Percentiles rank a stretch among this genome's conserved stretches.
Conservation (phyloP, 176 grass and related monocot species). For the Hsuehochloa calcarea region DNA sequence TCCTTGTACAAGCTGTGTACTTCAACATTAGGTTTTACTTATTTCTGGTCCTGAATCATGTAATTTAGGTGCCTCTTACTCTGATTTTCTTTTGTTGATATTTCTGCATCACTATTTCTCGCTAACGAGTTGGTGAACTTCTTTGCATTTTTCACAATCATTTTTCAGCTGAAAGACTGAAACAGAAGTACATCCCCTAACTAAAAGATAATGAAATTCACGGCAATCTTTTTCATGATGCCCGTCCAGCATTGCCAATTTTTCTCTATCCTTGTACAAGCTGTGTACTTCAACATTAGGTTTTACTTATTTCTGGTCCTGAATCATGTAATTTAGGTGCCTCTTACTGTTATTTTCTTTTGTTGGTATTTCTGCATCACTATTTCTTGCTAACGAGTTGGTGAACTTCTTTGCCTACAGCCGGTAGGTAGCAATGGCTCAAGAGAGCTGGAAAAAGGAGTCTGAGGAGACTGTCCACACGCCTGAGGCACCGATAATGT, state of each 20-base stretch:
- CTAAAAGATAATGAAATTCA: background rate
- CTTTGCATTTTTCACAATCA: background rate
- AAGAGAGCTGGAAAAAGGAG: slow-evolving; percentile 87
- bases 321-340: background rate
- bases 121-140: background rate
- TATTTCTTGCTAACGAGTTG: background rate
- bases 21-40: background rate
- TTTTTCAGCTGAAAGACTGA: background rate
- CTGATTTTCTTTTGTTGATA: background rate
- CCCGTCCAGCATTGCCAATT: background rate
- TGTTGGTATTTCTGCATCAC: background rate
- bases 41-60: background rate
- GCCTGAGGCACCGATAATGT: slow-evolving; percentile 57
- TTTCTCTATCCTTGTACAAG: background rate
- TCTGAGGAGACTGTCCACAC: slow-evolving; percentile 55
- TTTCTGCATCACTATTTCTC: background rate
- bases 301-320: background rate
- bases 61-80: background rate
- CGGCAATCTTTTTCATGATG: background rate
- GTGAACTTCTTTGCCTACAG: slow-evolving; percentile 5
- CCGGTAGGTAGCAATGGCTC: slow-evolving; percentile 49
- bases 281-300: background rate
- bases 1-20: background rate
- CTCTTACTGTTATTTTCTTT: background rate
- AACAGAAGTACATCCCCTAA: background rate